Evolutionary conservation across 495 filamentous ascomycete genomes (phyloP).

Genomic region (Xylaria nigripes): DNA sequence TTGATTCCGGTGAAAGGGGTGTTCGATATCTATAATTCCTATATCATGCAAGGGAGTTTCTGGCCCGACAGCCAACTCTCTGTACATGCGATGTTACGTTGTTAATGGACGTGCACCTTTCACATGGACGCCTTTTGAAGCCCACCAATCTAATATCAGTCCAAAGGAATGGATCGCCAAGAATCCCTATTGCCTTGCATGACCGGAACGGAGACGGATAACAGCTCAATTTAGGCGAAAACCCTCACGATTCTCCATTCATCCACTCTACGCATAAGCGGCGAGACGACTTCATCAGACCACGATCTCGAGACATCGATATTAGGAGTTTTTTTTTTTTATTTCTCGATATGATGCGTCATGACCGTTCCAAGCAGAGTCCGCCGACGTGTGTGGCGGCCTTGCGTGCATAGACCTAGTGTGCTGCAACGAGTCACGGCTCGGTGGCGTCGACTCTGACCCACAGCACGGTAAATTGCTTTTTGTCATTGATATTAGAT

Average conservation of each 20-base stretch:
- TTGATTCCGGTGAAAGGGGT: not conserved
- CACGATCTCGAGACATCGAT: not conserved
- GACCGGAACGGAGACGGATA: not conserved
- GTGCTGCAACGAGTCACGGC: not conserved
- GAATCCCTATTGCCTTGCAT: not conserved
- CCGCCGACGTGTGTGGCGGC: not conserved
- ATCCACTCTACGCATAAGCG: too few species aligned
- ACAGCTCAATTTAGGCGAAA: not conserved
- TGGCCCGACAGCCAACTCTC: not conserved
- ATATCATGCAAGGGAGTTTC: constrained; percentile 1
- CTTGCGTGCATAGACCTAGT: not conserved
- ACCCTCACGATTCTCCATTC: not conserved
- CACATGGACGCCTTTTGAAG: not conserved
- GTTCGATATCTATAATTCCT: not conserved
- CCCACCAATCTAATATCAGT: not conserved
- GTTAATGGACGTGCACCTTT: not conserved
- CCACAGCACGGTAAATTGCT: not conserved
- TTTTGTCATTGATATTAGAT: not conserved
- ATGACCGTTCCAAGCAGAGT: not conserved
- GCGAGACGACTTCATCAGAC: not conserved
- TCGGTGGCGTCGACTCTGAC: not conserved
- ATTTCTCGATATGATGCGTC: not conserved
- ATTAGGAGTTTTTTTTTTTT: not conserved
- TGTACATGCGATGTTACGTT: not conserved
- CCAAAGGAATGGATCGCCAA: not conserved